Conservation (phyloP, 1,139 yeast species). For the Kluyveromyces marxianus region DNA sequence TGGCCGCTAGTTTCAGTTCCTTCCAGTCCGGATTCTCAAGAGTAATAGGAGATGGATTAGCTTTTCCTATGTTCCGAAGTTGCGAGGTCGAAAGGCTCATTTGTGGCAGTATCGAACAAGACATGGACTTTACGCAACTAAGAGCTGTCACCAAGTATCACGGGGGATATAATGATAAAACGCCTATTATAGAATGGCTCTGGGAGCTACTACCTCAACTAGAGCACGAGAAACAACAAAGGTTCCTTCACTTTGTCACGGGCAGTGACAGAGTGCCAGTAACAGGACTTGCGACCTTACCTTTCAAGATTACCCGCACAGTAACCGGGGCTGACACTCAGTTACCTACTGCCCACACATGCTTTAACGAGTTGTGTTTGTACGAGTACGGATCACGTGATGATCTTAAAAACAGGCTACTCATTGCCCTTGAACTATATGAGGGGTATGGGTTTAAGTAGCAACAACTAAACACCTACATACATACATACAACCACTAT, state of each 20-base stretch:
- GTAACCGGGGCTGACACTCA: constrained; percentile 40
- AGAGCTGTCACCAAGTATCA: constrained; percentile 65
- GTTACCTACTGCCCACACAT: constrained; percentile 84
- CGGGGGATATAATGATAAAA: constrained; percentile 44
- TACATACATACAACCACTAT: neutral
- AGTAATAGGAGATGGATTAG: constrained; percentile 69
- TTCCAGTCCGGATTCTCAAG: constrained; percentile 64
- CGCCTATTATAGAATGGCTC: constrained; percentile 60
- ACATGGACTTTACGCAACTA: constrained; percentile 58
- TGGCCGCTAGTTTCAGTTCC: constrained; percentile 45
- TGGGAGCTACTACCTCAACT: constrained; percentile 59
- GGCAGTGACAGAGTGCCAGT: constrained; percentile 93
- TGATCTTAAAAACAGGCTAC: constrained; percentile 49
- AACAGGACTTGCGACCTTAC: constrained; percentile 72
- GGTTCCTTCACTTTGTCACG: constrained; percentile 67
- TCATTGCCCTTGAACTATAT: constrained; percentile 64
- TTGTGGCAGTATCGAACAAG: constrained; percentile 61
- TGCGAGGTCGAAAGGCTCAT: constrained; percentile 73
- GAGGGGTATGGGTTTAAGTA: constrained; percentile 79
- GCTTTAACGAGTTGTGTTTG: constrained; percentile 81
- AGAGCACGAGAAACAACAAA: constrained; percentile 45
- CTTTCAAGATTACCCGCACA: constrained; percentile 53
- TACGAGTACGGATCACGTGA: constrained; percentile 53
- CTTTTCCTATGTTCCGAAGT: constrained; percentile 66
- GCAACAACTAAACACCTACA: neutral